Evolutionary conservation across 2,329 filamentous ascomycete species (phyloP).

Genomic region (Eutypella sp.): DNA sequence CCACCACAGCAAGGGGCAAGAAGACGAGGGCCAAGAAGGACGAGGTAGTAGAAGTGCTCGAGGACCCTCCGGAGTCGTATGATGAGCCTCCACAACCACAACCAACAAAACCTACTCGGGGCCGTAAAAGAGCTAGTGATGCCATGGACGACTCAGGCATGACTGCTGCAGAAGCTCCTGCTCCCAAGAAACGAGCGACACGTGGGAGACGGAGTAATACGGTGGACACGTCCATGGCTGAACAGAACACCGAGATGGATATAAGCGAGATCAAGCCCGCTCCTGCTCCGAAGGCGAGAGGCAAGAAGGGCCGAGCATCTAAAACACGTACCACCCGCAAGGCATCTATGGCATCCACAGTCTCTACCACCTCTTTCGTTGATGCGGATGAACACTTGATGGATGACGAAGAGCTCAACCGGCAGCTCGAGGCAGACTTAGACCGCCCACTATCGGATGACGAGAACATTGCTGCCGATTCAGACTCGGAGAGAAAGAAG

Average conservation of each 20-base stretch:
- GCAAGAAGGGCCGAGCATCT: slow-evolving; percentile 43
- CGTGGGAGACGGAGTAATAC: slow-evolving; percentile 44
- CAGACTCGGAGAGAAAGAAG: slow-evolving; percentile 39
- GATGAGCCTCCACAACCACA: slow-evolving; percentile 26
- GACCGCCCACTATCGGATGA: slow-evolving; percentile 51
- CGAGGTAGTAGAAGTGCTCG: slow-evolving; percentile 43
- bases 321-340: slow-evolving; percentile 40
- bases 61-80: slow-evolving; percentile 30
- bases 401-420: slow-evolving; percentile 62
- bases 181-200: slow-evolving; percentile 55
- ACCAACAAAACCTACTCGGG: slow-evolving; percentile 39
- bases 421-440: slow-evolving; percentile 60
- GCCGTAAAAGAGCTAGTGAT: slow-evolving; percentile 61
- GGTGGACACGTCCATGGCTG: slow-evolving; percentile 33
- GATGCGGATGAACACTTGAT: slow-evolving; percentile 37
- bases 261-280: slow-evolving; percentile 31
- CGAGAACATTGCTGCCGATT: slow-evolving; percentile 43
- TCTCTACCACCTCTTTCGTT: slow-evolving; percentile 32
- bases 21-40: slow-evolving; percentile 50
- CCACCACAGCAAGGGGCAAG: slow-evolving; percentile 40
- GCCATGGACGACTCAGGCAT: slow-evolving; percentile 46
- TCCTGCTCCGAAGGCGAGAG: slow-evolving; percentile 27
- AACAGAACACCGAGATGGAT: slow-evolving; percentile 34
- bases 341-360: slow-evolving; percentile 44
- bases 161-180: slow-evolving; percentile 41